Evolutionary conservation across 805 yeast species (phyloP).

Genomic region (Wickerhamomyces kurtzmanii): DNA sequence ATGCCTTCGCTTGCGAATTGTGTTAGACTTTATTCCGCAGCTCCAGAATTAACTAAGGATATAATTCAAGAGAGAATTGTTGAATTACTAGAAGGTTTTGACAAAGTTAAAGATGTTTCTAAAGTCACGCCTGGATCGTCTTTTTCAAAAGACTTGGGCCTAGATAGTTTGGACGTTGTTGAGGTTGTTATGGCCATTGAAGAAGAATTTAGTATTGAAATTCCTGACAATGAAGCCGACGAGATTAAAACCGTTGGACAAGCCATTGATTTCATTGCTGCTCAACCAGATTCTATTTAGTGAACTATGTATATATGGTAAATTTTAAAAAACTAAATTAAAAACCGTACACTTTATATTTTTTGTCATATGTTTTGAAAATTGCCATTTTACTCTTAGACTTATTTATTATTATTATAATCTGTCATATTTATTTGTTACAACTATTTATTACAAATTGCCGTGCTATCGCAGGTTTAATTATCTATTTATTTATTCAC

Average conservation of each 20-base stretch:
- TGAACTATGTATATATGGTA: no score
- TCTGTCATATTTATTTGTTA: no score
- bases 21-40: constrained; percentile 38
- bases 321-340: no score
- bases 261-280: constrained; percentile 69
- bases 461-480: no score
- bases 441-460: no score
- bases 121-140: constrained; percentile 28
- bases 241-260: constrained; percentile 80
- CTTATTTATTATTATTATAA: no score
- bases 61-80: constrained; percentile 49
- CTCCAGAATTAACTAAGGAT: constrained; percentile 55
- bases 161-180: constrained; percentile 64
- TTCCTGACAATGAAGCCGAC: constrained; percentile 79
- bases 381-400: no score
- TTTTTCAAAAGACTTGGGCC: constrained; percentile 55
- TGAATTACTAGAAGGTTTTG: constrained; percentile 57
- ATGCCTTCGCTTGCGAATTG: not conserved
- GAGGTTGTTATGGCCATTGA: constrained; percentile 69
- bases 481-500: no score
- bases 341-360: no score
- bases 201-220: constrained; percentile 54
- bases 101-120: constrained; percentile 32
- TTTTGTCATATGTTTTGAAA: no score
- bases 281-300: constrained; percentile 43